phyloP scores from a whole-genome alignment of 225 moss, liverwort and hornwort genomes.

The Straminergon stramineum region DNA sequence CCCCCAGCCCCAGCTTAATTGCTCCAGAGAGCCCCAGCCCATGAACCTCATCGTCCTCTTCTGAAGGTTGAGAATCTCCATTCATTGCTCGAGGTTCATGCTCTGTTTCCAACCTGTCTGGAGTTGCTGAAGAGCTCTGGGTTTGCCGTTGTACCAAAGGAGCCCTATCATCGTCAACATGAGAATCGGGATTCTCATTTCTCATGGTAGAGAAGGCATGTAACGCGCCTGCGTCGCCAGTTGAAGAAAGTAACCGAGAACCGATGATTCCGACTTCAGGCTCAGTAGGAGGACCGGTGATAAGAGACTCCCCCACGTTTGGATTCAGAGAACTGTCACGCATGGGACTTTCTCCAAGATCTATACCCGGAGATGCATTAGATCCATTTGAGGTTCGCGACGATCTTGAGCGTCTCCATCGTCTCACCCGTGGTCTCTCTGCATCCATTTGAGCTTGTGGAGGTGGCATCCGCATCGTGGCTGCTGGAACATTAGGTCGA shows the following conservation, averaged over 20 bases:
- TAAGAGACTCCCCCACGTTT: conserved; percentile 5
- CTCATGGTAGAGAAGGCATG: conserved; percentile 20
- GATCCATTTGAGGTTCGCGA: neutral
- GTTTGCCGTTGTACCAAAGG: conserved; percentile 54
- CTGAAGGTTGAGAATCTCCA: conserved; percentile 19
- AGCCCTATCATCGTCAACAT: conserved; percentile 53
- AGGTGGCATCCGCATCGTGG: conserved; percentile 23
- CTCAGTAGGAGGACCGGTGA: conserved; percentile 22
- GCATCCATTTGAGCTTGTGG: conserved; percentile 6
- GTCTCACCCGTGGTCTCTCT: conserved; percentile 13
- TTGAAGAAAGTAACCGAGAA: conserved; percentile 29
- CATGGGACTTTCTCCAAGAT: conserved; percentile 15
- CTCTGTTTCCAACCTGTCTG: conserved; percentile 39
- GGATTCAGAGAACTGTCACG: neutral
- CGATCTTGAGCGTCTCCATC: conserved; percentile 31
- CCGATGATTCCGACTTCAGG: conserved; percentile 49
- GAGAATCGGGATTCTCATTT: conserved; percentile 12
- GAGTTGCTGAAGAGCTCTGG: conserved; percentile 22
- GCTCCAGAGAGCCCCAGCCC: conserved; percentile 76
- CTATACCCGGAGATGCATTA: conserved; percentile 1
- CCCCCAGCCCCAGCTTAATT: conserved; percentile 86
- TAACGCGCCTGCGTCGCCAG: conserved; percentile 33
- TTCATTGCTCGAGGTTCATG: conserved; percentile 10
- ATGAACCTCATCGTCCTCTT: conserved; percentile 45
- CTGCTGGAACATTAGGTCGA: conserved; percentile 34